Evolutionary conservation across 2,329 filamentous ascomycete genomes (phyloP).

Genomic region (Penicillium verrucosum): DNA sequence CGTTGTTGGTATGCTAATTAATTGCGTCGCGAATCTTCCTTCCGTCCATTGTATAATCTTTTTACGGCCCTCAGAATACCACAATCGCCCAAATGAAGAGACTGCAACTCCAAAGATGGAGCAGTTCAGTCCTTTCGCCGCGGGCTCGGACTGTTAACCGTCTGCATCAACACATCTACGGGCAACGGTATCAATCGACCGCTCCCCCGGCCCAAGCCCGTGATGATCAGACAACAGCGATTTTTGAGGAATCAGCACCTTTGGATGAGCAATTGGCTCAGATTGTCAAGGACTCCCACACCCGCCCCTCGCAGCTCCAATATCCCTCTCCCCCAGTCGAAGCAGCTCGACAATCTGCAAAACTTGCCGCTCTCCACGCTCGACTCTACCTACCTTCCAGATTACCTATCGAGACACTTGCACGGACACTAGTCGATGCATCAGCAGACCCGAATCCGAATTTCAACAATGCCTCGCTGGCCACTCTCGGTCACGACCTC

Average conservation of each 20-base stretch:
- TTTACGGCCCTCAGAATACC: slow-evolving; percentile 6
- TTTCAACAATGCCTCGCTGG: slow-evolving; percentile 87
- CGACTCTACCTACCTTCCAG: slow-evolving; percentile 77
- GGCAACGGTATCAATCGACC: slow-evolving; percentile 43
- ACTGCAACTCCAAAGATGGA: slow-evolving; percentile 52
- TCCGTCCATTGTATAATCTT: slow-evolving; percentile 15
- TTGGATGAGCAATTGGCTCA: slow-evolving; percentile 14
- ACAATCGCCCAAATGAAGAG: slow-evolving; percentile 47
- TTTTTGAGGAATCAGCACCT: slow-evolving; percentile 23
- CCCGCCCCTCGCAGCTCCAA: slow-evolving; percentile 37
- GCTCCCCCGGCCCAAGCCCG: slow-evolving; percentile 26
- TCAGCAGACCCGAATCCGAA: slow-evolving; percentile 74
- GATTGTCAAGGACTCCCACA: slow-evolving; percentile 23
- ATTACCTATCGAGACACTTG: slow-evolving; percentile 81
- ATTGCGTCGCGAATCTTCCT: slow-evolving; percentile 19
- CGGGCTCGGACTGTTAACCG: slow-evolving; percentile 42
- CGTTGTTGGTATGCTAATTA: slow-evolving; percentile 15
- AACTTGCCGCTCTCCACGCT: slow-evolving; percentile 88
- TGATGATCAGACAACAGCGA: slow-evolving; percentile 26
- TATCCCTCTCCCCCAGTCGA: slow-evolving; percentile 70
- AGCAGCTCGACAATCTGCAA: slow-evolving; percentile 70
- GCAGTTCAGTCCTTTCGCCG: slow-evolving; percentile 50
- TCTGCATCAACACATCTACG: slow-evolving; percentile 37
- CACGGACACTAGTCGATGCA: slow-evolving; percentile 77
- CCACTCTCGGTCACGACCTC: slow-evolving; percentile 75